Evolutionary conservation across 2,329 filamentous ascomycete genomes (phyloP).

Genomic region (Cercospora nicotianae): DNA sequence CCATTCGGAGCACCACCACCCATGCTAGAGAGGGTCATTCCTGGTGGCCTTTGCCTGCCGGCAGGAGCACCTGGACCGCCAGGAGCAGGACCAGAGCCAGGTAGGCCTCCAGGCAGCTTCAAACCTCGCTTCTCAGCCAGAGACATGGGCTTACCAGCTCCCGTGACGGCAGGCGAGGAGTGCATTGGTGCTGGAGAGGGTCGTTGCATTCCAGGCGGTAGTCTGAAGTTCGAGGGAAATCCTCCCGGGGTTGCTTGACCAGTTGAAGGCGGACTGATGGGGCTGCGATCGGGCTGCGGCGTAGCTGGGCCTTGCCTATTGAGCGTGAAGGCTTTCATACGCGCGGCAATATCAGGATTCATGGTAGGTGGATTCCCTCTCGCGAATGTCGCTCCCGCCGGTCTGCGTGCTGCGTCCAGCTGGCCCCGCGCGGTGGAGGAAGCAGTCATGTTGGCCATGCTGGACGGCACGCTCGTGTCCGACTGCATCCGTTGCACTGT

Average conservation of each 20-base stretch:
- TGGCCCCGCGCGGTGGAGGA: constrained; percentile 84
- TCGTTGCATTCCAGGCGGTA: constrained; percentile 42
- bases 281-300: constrained; percentile 29
- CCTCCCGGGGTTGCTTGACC: constrained; percentile 38
- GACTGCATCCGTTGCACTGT: constrained; percentile 25
- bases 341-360: constrained; percentile 61
- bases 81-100: constrained; percentile 46
- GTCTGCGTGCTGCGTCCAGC: constrained; percentile 66
- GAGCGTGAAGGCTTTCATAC: constrained; percentile 69
- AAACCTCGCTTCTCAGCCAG: constrained; percentile 67
- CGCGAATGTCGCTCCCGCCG: constrained; percentile 46
- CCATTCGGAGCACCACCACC: constrained; percentile 39
- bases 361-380: constrained; percentile 52
- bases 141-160: constrained; percentile 51
- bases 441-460: constrained; percentile 62
- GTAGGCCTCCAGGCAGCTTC: constrained; percentile 59
- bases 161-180: constrained; percentile 52
- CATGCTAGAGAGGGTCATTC: constrained; percentile 48
- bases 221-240: constrained; percentile 46
- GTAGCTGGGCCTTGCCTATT: constrained; percentile 58
- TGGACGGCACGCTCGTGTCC: constrained; percentile 40
- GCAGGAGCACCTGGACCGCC: constrained; percentile 40
- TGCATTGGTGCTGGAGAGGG: constrained; percentile 46
- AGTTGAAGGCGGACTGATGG: constrained; percentile 18
- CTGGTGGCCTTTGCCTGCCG: constrained; percentile 44